Percentiles rank a stretch among this genome's conserved stretches.
Conservation (phyloP, 768 basidiomycete genomes). For the Lactifluus rugatus region DNA sequence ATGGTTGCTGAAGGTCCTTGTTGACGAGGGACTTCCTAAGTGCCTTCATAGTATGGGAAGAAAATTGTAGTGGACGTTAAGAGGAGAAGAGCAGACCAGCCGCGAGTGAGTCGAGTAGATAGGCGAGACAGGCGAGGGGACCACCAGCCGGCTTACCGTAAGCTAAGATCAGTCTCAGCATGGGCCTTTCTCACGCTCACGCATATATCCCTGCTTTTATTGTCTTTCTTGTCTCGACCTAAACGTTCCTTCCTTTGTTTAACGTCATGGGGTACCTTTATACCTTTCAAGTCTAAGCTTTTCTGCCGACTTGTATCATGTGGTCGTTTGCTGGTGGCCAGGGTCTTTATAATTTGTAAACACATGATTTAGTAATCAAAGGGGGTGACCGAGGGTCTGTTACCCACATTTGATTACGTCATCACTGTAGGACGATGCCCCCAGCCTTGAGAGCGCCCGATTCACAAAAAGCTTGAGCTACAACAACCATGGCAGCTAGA, state of each 20-base stretch:
- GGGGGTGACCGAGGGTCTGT: background rate
- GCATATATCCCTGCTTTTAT: background rate
- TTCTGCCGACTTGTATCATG: too few species aligned
- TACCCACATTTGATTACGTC: background rate
- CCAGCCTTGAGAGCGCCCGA: background rate
- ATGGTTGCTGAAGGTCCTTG: conserved; percentile 57
- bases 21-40: conserved; percentile 78
- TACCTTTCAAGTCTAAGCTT: too few species aligned
- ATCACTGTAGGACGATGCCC: background rate
- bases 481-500: conserved; percentile 67
- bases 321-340: too few species aligned
- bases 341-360: too few species aligned
- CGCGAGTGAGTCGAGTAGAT: conserved; percentile 5
- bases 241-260: too few species aligned
- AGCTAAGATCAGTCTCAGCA: too few species aligned
- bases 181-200: conserved; percentile 18
- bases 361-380: too few species aligned
- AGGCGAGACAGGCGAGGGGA: too few species aligned
- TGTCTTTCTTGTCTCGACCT: background rate
- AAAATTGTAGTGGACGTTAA: conserved; percentile 19
- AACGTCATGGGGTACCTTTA: too few species aligned
- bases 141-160: too few species aligned
- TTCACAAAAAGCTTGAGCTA: conserved; percentile 9
- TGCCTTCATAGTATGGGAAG: conserved; percentile 53
- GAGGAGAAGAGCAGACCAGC: conserved; percentile 21